Conservation (phyloP, 495 filamentous ascomycete genomes). For the Aspergillus bertholletiae region DNA sequence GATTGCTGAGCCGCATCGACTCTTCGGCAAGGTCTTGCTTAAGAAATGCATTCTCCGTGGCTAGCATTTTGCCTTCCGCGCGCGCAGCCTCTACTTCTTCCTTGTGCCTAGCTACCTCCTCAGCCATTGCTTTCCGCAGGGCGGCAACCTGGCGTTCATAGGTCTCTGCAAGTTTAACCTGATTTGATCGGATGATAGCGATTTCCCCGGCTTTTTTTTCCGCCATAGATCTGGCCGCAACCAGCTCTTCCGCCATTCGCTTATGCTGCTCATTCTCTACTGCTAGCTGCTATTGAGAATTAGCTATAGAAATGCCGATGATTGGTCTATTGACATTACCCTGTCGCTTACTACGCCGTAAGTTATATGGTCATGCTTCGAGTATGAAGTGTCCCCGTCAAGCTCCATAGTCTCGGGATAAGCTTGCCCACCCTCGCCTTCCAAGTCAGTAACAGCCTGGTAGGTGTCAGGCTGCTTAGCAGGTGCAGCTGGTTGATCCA, state of each 20-base stretch:
- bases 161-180: conserved; percentile 50
- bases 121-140: conserved; percentile 51
- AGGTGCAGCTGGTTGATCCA: conserved; percentile 27
- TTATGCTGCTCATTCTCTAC: conserved; percentile 40
- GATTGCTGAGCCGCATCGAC: conserved; percentile 43
- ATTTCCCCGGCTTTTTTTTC: conserved; percentile 63
- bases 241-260: conserved; percentile 41
- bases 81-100: conserved; percentile 53
- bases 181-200: conserved; percentile 63
- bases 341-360: conserved; percentile 30
- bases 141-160: conserved; percentile 51
- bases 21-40: conserved; percentile 63
- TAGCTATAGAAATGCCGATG: conserved; percentile 10
- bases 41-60: conserved; percentile 62
- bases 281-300: conserved; percentile 42
- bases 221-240: conserved; percentile 45
- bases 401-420: conserved; percentile 13
- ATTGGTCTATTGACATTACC: conserved; percentile 8
- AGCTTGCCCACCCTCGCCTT: conserved; percentile 5
- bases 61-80: conserved; percentile 56
- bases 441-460: conserved; percentile 7
- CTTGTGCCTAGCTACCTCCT: conserved; percentile 52
- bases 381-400: conserved; percentile 7
- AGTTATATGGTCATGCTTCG: conserved; percentile 4
- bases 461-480: conserved; percentile 13